Base-by-base conservation (phyloP, 148 eudicot species). In the Camellia granthamiana region DNA sequence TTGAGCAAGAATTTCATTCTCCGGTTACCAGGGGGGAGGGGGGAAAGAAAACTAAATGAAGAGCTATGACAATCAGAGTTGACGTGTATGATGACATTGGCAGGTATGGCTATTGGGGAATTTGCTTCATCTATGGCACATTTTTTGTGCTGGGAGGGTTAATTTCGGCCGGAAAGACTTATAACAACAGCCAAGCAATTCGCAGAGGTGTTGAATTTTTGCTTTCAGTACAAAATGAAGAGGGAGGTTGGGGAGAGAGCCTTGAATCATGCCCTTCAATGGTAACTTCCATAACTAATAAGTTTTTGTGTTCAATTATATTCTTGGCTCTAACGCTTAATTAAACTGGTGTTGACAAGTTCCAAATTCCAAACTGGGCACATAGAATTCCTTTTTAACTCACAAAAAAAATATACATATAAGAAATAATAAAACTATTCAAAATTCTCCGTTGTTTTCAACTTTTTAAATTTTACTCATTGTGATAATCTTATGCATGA, bases 201-300 rank as follows among this genome's bases (percentile, higher is more conserved):
- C 77, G 87, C 2, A 79, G 82, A 83, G 91, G 76, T 0, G 87
- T 88, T 10, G 52, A 75, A 5, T 83, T 86, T 75, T 73, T 78
- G 66, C 84, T 86, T 55, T 78, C 86, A 7, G 62, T 38, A 49
- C 86, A 88, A 80, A 86, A 86, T 19, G 84, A 83, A 62, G 89
- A 88, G 18, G 91, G 91, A 55, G 91, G 91, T 59, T 88, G 90
- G 90, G 90, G 90, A 63, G 90, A 88, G 76, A 78, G 88, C 67
- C 79, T 78, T 42, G 80, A 85, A 65, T 88, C 90, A 10, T 88
- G 86, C 81, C 90, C 90, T 4, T 79, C 80, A 42, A 81, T 82
- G 85, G 87, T 87, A 74, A 58, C 10, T 62, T 46, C 58, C 9
- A 42, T 42, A 6, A 11, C 8, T 30, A 30, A 30, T 23, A 23